Evolutionary conservation across 73 alveolate genomes (phyloP).

Genomic region (Tetrahymena elliotti): DNA sequence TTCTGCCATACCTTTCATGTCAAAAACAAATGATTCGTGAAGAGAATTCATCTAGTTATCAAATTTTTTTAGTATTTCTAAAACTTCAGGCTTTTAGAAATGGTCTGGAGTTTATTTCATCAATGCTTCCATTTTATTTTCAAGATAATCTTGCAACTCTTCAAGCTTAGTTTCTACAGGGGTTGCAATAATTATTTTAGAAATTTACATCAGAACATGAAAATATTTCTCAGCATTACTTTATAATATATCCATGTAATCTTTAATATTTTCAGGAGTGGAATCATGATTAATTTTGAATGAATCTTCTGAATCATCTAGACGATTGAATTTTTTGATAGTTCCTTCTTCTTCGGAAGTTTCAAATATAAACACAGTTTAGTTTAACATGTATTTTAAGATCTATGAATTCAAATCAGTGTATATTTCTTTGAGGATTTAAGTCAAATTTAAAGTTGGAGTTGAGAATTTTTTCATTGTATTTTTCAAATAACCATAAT

Average conservation of each 20-base stretch:
- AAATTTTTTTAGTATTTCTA: not conserved
- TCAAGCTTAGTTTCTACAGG: not conserved
- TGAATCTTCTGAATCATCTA: not conserved
- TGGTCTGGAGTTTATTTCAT: not conserved
- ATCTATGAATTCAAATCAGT: not conserved
- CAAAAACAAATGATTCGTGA: not conserved
- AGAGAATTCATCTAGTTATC: not conserved
- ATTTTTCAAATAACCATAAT: not conserved
- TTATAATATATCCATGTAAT: not conserved
- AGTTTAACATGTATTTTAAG: not conserved
- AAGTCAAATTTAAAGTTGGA: not conserved
- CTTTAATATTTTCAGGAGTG: not conserved
- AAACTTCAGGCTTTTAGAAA: not conserved
- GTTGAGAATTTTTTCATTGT: not conserved
- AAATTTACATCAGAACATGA: not conserved
- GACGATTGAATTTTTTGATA: not conserved
- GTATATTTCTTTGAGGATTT: not conserved
- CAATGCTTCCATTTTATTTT: not conserved
- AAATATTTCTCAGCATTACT: not conserved
- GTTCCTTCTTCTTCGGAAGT: not conserved
- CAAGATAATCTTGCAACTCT: not conserved
- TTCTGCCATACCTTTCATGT: not conserved
- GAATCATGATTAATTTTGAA: not conserved
- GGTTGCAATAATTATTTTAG: not conserved
- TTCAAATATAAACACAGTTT: not conserved